These are phyloP conservation scores for Cladorrhinum samala DNA, from an alignment of 495 filamentous ascomycete species.

Conservation along the genomic window DNA sequence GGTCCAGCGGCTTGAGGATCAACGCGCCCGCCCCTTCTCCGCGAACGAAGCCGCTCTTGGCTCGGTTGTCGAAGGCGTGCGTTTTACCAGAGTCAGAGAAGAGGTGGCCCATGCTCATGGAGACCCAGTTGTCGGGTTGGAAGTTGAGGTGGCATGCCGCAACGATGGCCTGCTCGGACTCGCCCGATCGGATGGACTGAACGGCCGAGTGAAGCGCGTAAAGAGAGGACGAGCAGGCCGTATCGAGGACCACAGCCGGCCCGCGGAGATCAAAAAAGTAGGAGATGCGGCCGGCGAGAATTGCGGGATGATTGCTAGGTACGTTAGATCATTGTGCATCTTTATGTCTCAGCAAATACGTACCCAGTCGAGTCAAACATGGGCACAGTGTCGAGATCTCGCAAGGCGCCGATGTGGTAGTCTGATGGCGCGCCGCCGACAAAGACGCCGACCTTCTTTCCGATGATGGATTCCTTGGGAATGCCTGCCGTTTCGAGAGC, in stretches of 20 bases:
- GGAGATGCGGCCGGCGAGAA: not conserved
- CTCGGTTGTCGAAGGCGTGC: conserved; percentile 26
- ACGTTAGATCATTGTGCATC: no score
- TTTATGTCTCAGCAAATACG: no score
- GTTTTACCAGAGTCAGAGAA: no score
- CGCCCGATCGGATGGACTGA: not conserved
- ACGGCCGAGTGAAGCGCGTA: not conserved
- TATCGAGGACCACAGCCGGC: not conserved
- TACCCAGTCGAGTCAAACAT: no score
- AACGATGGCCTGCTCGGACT: not conserved
- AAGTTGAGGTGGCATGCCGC: no score
- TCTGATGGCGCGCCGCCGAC: not conserved
- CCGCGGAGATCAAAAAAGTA: not conserved
- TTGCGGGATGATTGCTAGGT: no score
- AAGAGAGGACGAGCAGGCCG: not conserved
- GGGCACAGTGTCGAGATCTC: not conserved
- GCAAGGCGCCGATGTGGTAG: not conserved
- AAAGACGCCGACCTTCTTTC: not conserved
- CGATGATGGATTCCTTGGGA: conserved; percentile 21
- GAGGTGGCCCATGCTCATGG: conserved; percentile 18
- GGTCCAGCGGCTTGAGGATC: conserved; percentile 44
- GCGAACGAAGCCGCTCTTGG: conserved; percentile 31
- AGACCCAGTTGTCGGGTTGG: not conserved
- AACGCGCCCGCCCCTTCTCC: conserved; percentile 30
- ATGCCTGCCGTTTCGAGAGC: conserved; percentile 69